Conservation (phyloP, 2,329 filamentous ascomycete species). For the Sclerotinia spermophila region DNA sequence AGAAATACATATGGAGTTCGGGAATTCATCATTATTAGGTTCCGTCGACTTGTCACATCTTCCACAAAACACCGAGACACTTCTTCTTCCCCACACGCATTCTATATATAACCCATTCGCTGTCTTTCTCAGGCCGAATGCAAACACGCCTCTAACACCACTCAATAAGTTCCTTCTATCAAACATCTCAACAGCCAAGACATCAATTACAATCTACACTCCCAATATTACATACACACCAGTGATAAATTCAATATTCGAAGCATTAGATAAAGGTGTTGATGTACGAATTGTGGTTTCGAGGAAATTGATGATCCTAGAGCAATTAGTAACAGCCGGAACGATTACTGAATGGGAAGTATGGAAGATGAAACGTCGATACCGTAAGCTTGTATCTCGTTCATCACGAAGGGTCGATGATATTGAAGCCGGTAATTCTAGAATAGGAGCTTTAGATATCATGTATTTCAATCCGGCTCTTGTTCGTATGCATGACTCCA, state of each 20-base stretch:
- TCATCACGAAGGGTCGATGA: constrained; percentile 19
- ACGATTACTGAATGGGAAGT: constrained; percentile 68
- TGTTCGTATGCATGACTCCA: not conserved
- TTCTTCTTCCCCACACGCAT: constrained; percentile 24
- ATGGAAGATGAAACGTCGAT: constrained; percentile 53
- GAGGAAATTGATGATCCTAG: constrained; percentile 67
- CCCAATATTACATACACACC: constrained; percentile 71
- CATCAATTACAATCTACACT: constrained; percentile 66
- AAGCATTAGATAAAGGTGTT: constrained; percentile 62
- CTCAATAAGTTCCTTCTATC: constrained; percentile 37
- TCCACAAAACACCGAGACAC: not conserved
- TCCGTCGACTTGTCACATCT: constrained; percentile 18
- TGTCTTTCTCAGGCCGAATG: constrained; percentile 52
- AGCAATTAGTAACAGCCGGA: constrained; percentile 76
- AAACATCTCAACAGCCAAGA: constrained; percentile 40
- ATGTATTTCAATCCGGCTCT: constrained; percentile 32
- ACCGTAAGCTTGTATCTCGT: constrained; percentile 40
- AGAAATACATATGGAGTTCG: constrained; percentile 62
- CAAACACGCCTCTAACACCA: constrained; percentile 63
- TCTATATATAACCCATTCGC: constrained; percentile 17
- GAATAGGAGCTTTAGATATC: constrained; percentile 29
- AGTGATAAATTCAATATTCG: constrained; percentile 58
- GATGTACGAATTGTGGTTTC: constrained; percentile 66
- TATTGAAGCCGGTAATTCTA: not conserved
- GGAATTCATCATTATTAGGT: constrained; percentile 47